Conservation (phyloP, 2,329 filamentous ascomycete species). For the Phoma sp. region DNA sequence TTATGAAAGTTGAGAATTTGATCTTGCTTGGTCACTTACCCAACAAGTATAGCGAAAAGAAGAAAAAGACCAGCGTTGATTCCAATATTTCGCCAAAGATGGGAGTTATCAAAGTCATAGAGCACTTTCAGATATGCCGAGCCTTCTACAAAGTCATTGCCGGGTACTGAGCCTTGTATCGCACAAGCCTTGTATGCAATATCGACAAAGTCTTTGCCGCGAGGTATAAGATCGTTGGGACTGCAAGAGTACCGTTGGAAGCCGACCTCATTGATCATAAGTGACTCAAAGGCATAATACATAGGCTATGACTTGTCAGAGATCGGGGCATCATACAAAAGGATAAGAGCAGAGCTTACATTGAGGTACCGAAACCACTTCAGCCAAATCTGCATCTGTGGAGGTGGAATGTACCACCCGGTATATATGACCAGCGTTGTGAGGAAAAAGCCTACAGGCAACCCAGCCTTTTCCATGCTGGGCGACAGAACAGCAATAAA, state of each 20-base stretch:
- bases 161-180: slow-evolving; percentile 61
- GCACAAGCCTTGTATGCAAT: slow-evolving; percentile 57
- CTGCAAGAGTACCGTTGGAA: slow-evolving; percentile 33
- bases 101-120: slow-evolving; percentile 37
- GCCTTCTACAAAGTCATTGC: slow-evolving; percentile 58
- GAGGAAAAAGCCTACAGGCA: slow-evolving; percentile 60
- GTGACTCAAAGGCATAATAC: slow-evolving; percentile 76
- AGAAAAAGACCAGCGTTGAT: slow-evolving; percentile 53
- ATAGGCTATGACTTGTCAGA: slow-evolving; percentile 65
- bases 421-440: slow-evolving; percentile 67
- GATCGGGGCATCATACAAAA: background rate
- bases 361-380: slow-evolving; percentile 48
- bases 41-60: slow-evolving; percentile 46
- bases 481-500: slow-evolving; percentile 72
- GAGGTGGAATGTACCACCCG: slow-evolving; percentile 62
- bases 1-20: background rate
- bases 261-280: slow-evolving; percentile 74
- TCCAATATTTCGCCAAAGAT: slow-evolving; percentile 50
- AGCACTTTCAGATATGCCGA: slow-evolving; percentile 64
- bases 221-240: slow-evolving; percentile 24
- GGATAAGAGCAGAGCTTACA: slow-evolving; percentile 71
- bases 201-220: slow-evolving; percentile 22
- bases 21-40: background rate
- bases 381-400: slow-evolving; percentile 60
- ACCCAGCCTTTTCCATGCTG: slow-evolving; percentile 62